Evolutionary conservation across 805 yeast species (phyloP).

Genomic region (Ogataea minuta): DNA sequence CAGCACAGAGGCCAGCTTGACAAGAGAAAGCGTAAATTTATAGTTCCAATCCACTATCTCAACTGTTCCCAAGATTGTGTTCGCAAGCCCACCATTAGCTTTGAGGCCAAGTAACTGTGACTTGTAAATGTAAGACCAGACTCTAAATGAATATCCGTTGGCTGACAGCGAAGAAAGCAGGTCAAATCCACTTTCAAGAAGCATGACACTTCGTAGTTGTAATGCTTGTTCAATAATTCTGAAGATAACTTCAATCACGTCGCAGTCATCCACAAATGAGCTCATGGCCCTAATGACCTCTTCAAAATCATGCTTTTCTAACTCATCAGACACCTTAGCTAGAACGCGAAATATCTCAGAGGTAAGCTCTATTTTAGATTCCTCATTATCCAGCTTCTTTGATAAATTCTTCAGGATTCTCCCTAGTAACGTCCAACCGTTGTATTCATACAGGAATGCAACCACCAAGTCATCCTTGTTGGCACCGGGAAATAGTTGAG

Average conservation of each 20-base stretch:
- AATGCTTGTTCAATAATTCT: conserved; percentile 68
- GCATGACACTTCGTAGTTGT: conserved; percentile 48
- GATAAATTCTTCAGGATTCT: conserved; percentile 67
- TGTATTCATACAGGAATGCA: conserved; percentile 68
- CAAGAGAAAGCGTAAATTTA: conserved; percentile 57
- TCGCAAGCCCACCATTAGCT: conserved; percentile 63
- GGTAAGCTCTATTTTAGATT: conserved; percentile 40
- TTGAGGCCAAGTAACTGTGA: conserved; percentile 62
- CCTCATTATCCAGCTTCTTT: conserved; percentile 37
- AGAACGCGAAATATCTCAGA: conserved; percentile 52
- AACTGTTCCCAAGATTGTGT: conserved; percentile 62
- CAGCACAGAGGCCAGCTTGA: conserved; percentile 54
- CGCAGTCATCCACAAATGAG: conserved; percentile 33
- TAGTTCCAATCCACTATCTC: conserved; percentile 72
- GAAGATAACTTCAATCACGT: conserved; percentile 53
- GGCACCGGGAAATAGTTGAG: conserved; percentile 57
- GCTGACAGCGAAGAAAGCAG: conserved; percentile 48
- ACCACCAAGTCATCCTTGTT: conserved; percentile 37
- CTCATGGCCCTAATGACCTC: conserved; percentile 34
- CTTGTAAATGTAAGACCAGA: conserved; percentile 75
- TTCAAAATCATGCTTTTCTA: conserved; percentile 31
- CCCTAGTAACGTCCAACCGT: conserved; percentile 88
- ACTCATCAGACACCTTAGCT: conserved; percentile 43
- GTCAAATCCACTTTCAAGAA: conserved; percentile 45
- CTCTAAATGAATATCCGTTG: conserved; percentile 54